Evolutionary conservation across 768 basidiomycete species (phyloP).

Genomic region (Dendrothele bispora): DNA sequence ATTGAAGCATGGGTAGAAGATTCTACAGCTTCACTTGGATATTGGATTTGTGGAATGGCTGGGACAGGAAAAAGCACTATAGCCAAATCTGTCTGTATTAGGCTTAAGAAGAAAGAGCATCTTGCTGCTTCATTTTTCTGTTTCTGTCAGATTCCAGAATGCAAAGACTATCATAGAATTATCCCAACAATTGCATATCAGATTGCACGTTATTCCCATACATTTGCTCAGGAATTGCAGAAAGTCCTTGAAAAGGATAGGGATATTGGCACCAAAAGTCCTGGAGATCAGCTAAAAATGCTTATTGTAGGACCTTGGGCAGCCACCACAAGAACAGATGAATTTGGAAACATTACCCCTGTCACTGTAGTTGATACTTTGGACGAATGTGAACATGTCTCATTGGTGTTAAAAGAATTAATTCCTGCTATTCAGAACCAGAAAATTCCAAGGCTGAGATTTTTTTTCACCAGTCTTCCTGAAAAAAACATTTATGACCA

Average conservation of each 20-base stretch:
- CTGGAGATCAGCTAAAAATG: neutral
- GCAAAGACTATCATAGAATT: neutral
- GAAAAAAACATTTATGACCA: neutral
- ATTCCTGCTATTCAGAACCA: neutral
- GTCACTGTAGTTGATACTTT: conserved; percentile 1
- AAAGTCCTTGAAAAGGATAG: neutral
- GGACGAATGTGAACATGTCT: neutral
- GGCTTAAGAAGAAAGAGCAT: neutral
- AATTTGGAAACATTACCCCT: neutral
- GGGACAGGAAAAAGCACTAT: conserved; percentile 4
- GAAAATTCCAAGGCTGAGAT: neutral
- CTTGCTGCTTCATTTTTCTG: conserved; percentile 9
- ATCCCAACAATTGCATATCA: conserved; percentile 7
- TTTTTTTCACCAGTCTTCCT: conserved; percentile 2
- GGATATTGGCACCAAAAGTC: neutral
- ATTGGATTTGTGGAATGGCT: conserved; percentile 6
- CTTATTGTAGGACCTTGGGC: conserved; percentile 1
- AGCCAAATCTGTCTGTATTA: neutral
- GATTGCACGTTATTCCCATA: neutral
- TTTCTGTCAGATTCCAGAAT: conserved; percentile 3
- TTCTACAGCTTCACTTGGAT: neutral
- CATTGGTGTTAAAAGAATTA: neutral
- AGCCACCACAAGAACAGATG: neutral
- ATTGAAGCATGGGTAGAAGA: neutral
- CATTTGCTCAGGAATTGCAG: neutral